phyloP scores from a whole-genome alignment of 2,329 filamentous ascomycete species.

The Alternaria solani region DNA sequence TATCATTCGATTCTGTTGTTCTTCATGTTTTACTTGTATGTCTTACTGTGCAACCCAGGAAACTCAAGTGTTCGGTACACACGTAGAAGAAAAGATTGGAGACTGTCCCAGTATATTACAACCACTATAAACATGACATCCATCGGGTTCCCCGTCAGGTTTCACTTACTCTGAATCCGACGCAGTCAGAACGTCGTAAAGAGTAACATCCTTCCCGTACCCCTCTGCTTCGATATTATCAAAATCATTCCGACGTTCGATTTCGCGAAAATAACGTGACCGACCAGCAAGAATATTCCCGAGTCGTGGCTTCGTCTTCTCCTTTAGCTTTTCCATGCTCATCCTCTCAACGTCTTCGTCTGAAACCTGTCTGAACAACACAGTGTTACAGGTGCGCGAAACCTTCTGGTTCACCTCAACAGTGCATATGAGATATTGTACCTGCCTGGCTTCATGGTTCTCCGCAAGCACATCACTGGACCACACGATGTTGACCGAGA shows the following conservation, averaged over 20 bases:
- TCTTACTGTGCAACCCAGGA: not conserved
- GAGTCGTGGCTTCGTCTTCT: not conserved
- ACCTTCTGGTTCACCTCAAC: not conserved
- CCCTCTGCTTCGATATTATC: not conserved
- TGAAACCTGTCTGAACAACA: not conserved
- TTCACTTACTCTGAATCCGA: not conserved
- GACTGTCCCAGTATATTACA: not conserved
- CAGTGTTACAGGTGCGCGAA: not conserved
- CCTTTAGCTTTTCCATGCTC: not conserved
- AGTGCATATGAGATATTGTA: not conserved
- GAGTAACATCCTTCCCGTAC: not conserved
- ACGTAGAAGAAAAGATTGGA: not conserved
- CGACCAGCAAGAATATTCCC: not conserved
- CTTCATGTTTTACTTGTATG: not conserved
- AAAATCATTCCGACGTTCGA: not conserved
- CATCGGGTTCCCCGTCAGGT: not conserved
- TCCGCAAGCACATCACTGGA: not conserved
- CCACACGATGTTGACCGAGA: not conserved
- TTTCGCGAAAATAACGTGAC: not conserved
- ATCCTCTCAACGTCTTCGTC: not conserved
- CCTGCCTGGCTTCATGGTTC: not conserved
- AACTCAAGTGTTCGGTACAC: not conserved
- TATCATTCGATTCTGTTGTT: not conserved
- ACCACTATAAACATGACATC: not conserved
- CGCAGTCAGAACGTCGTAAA: not conserved